Percentiles rank a stretch among this genome's conserved stretches.
These are phyloP conservation scores for Schrenkiella parvula DNA, from an alignment of 345 rosid genomes.

Conservation along the genomic window DNA sequence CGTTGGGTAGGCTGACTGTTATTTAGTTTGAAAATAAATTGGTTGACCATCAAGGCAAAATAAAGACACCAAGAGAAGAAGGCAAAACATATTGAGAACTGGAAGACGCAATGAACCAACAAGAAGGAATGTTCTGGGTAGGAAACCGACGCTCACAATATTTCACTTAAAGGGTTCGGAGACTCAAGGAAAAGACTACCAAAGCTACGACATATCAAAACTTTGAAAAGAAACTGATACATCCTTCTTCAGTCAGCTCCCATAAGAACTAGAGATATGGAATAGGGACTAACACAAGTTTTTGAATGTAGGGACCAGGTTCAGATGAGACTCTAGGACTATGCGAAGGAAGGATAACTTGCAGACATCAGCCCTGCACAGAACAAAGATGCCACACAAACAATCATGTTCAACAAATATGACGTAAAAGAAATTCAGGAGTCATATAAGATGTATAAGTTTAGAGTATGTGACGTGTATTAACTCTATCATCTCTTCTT, in stretches of 20 bases:
- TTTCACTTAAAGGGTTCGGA: conserved; percentile 37
- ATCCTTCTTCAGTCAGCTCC: conserved; percentile 37
- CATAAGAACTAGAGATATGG: conserved; percentile 32
- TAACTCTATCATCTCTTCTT: background rate
- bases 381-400: conserved; percentile 7
- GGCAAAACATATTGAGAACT: conserved; percentile 41
- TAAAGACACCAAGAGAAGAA: conserved; percentile 30
- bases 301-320: conserved; percentile 28
- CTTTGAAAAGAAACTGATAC: conserved; percentile 24
- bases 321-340: conserved; percentile 36
- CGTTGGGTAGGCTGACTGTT: conserved; percentile 49
- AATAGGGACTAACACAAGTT: conserved; percentile 29
- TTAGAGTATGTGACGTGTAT: conserved; percentile 44
- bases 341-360: conserved; percentile 35
- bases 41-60: conserved; percentile 35
- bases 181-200: conserved; percentile 33
- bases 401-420: background rate
- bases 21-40: conserved; percentile 43
- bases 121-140: conserved; percentile 33
- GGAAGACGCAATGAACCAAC: conserved; percentile 27
- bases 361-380: conserved; percentile 61
- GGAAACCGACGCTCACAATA: conserved; percentile 34
- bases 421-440: conserved; percentile 16
- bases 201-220: conserved; percentile 36
- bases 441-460: conserved; percentile 21